Base-by-base conservation (phyloP, 129 eudicot genomes). In the Tanacetum coccineum region DNA sequence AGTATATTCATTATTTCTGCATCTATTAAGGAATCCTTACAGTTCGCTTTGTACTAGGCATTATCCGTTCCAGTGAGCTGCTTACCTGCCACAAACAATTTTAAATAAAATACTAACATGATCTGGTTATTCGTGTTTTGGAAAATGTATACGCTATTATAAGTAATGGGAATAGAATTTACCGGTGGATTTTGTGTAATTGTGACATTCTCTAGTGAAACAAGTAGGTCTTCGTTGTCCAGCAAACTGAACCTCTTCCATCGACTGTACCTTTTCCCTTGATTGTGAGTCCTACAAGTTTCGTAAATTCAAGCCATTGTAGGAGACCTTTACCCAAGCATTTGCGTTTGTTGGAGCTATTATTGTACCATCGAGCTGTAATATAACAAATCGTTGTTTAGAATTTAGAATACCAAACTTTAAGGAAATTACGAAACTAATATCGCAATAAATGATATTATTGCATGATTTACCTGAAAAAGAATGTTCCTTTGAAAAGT, bases 211-310 rank as follows among this genome's bases (percentile, higher is more conserved):
- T 76, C 75, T 63, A 72, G 13, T 58, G 91, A 87, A 74, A 80
- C 49, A 36, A 86, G 53, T 13, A 83, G 66, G 50, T 77, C 67
- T 76, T 92, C 88, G 28, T 80, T 79, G 83, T 76, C 96, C 98
- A 88, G 95, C 98, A 93, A 76, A 86, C 85, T 4, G 91, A 84
- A 45, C 98, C 98, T 63, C 80, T 86, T 74, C 98, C 98, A 70
- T 93, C 92, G 14, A 93, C 84, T 12, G 60, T 70, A 62, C 98
- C 96, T 57, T 82, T 84, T 62, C 98, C 98, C 44, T 68, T 83
- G 20, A 93, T 70, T 63, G 96, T 84, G 53, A 88, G 81, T 49
- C 98, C 98, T 40, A 85, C 77, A 25, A 93, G 87, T 82, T 93
- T 93, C 21, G 95, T 84, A 76, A 93, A 93, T 65, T 86, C 85